phyloP scores from a whole-genome alignment of 2,329 filamentous ascomycete species.

The Aspergillus neoniger region DNA sequence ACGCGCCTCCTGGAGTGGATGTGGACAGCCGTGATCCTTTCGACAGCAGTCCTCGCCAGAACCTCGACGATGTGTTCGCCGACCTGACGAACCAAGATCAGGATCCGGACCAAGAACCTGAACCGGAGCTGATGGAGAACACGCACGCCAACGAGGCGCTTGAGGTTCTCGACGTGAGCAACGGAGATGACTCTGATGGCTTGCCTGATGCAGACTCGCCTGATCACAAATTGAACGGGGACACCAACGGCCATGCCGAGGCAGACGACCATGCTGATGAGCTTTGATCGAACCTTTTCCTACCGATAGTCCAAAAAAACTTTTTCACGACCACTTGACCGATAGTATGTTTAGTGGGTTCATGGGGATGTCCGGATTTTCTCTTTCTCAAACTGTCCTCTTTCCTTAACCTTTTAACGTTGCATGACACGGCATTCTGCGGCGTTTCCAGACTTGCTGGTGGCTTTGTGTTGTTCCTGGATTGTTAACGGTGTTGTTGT shows the following conservation, averaged over 20 bases:
- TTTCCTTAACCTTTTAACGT: slow-evolving; percentile 7
- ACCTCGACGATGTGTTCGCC: slow-evolving; percentile 49
- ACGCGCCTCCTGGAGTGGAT: slow-evolving; percentile 33
- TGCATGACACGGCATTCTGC: slow-evolving; percentile 13
- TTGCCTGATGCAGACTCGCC: slow-evolving; percentile 27
- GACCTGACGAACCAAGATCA: slow-evolving; percentile 50
- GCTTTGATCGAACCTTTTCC: slow-evolving; percentile 5
- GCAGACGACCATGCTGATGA: slow-evolving; percentile 12
- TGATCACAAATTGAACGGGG: slow-evolving; percentile 25
- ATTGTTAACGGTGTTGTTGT: slow-evolving; percentile 20
- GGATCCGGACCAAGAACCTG: slow-evolving; percentile 31
- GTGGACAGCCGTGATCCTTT: slow-evolving; percentile 37
- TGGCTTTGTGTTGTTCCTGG: slow-evolving; percentile 23
- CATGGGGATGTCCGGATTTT: slow-evolving; percentile 1
- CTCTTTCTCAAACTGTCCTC: not conserved
- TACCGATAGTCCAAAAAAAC: not conserved
- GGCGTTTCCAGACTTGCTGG: slow-evolving; percentile 13
- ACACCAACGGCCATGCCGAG: slow-evolving; percentile 24
- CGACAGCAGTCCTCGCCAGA: slow-evolving; percentile 43
- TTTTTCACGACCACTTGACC: not conserved
- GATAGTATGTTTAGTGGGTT: slow-evolving; percentile 3
- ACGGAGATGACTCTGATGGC: slow-evolving; percentile 36
- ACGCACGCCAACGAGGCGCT: slow-evolving; percentile 52
- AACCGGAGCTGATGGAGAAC: slow-evolving; percentile 42
- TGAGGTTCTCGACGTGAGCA: slow-evolving; percentile 45